Evolutionary conservation across 2,329 filamentous ascomycete genomes (phyloP), one percentile per base, ranked within the genome.

Genomic region (Aspergillus sojae): DNA sequence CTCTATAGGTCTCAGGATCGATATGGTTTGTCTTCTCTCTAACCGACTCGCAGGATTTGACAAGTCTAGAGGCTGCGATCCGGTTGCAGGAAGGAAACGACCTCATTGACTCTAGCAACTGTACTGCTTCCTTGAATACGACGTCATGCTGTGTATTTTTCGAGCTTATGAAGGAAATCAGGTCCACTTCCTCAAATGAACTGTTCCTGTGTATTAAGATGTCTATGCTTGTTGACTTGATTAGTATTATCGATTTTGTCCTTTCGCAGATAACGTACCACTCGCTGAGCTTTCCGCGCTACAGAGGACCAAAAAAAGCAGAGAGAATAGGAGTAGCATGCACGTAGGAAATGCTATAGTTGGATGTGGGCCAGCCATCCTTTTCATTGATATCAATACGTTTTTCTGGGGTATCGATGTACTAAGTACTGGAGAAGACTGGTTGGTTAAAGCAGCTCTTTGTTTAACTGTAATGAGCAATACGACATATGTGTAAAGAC

Each of bases 1-100:
- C 66, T 56, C 74, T 68, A 59, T 72, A 68, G 4, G 70, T 70
- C 5, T 72, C 70, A 12, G 67, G 48, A 4, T 74, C 69, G 6
- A 67, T 48, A 56, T 61, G 63, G 5, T 71, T 66, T n/a, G 71
- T 67, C n/a, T 68, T 68, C 28, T 70, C 72, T 9, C 82, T 79
- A 30, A 87, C 76, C 0, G 78, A 74, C 67, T 85, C 80, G 69
- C 86, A 89, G 39, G 84, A 84, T 57, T 81, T 77, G 60, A 88
- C 76, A 4, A 88, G 78, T 43, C 79, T 80, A 3, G 80, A 78
- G 3, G 83, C 80, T 9, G 86, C 86, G 43, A 86, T 73, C 9
- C 81, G 81, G 62, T 83, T 81, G 75, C 86, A 88, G 0, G 84
- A 82, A 2, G 84, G 80, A 11, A 80, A 75, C 5, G 76, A 75